phyloP scores from a whole-genome alignment of 1,284 basidiomycete species.

The Apiotrichum sp. region DNA sequence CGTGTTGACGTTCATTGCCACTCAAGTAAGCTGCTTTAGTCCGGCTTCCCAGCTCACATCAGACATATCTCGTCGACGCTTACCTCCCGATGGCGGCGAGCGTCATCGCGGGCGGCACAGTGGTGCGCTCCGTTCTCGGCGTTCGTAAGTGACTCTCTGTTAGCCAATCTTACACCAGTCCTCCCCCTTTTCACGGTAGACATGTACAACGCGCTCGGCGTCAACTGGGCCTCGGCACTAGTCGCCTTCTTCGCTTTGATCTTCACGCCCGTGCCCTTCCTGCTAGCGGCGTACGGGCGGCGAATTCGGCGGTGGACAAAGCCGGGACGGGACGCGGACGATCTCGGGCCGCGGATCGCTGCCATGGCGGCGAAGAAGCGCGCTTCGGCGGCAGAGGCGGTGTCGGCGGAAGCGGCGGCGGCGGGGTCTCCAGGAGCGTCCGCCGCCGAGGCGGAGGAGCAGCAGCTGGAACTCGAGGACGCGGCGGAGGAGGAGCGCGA shows the following conservation, averaged over 20 bases:
- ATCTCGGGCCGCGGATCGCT: constrained; percentile 3
- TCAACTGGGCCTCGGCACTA: constrained; percentile 55
- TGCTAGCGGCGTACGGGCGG: constrained; percentile 13
- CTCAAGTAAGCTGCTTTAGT: constrained; percentile 7
- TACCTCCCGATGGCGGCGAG: constrained; percentile 52
- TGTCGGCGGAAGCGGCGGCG: not conserved
- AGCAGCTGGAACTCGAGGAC: not conserved
- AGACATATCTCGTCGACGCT: constrained; percentile 58
- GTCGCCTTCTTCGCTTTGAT: constrained; percentile 56
- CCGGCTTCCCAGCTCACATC: not conserved
- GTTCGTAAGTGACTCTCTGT: constrained; percentile 21
- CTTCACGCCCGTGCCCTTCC: constrained; percentile 55
- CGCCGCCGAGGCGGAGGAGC: not conserved
- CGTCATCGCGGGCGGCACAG: constrained; percentile 62
- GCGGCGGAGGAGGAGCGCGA: not conserved
- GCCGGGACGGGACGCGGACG: constrained; percentile 20
- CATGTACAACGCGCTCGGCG: constrained; percentile 56
- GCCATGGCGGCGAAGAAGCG: not conserved
- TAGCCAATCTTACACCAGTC: constrained; percentile 15
- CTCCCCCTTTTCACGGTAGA: constrained; percentile 56
- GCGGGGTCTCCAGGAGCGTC: not conserved
- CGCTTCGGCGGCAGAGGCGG: not conserved
- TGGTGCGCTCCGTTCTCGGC: constrained; percentile 59
- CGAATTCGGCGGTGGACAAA: constrained; percentile 20
- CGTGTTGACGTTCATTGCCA: constrained; percentile 29